Evolutionary conservation across 129 eudicot species (phyloP).

Genomic region (Heracleum sosnowskyi): DNA sequence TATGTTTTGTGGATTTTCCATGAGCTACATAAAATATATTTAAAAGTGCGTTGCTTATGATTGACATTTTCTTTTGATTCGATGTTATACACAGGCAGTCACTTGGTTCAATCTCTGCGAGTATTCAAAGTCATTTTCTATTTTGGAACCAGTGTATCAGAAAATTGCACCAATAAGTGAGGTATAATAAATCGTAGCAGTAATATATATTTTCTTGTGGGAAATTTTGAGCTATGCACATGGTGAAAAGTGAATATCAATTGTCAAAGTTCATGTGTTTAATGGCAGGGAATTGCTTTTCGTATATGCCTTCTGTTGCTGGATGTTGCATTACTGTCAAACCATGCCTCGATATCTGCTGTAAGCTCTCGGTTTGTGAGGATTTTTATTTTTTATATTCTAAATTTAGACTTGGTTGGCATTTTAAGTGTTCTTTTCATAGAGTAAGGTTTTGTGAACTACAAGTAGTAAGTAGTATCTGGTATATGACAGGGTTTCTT

Average conservation of each 20-base stretch:
- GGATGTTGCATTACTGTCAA: constrained; percentile 69
- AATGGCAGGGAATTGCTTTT: constrained; percentile 61
- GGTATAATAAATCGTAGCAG: constrained; percentile 25
- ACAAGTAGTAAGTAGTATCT: not conserved
- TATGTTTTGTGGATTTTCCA: constrained; percentile 32
- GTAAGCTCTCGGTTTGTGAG: constrained; percentile 45
- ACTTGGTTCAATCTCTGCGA: constrained; percentile 69
- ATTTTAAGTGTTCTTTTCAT: not conserved
- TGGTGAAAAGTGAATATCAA: not conserved
- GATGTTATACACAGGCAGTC: constrained; percentile 65
- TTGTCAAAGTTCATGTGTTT: constrained; percentile 3
- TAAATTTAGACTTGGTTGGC: not conserved
- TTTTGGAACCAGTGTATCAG: constrained; percentile 65
- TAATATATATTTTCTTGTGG: not conserved
- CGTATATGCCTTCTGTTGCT: constrained; percentile 79
- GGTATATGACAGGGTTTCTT: not conserved
- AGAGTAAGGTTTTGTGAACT: not conserved
- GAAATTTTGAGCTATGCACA: not conserved
- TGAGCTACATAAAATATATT: not conserved
- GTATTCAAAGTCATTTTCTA: constrained; percentile 58
- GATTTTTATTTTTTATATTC: not conserved
- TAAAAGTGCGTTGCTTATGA: not conserved
- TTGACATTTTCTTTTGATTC: constrained; percentile 13
- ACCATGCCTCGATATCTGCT: constrained; percentile 59
- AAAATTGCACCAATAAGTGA: constrained; percentile 86